These are phyloP conservation scores for Apiotrichum laibachii DNA, from an alignment of 1,284 basidiomycete species.

Conservation along the genomic window DNA sequence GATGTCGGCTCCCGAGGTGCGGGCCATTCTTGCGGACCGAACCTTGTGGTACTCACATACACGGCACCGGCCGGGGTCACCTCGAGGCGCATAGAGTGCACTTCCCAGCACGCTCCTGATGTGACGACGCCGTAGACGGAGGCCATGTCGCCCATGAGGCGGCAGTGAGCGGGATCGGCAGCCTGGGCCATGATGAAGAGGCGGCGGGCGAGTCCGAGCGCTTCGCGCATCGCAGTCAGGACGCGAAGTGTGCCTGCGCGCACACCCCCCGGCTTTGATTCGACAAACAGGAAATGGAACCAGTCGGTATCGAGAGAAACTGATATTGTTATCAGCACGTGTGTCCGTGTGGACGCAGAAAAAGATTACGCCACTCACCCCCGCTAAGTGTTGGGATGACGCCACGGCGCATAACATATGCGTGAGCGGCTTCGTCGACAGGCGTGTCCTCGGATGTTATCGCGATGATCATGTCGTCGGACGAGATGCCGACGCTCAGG, in stretches of 20 bases:
- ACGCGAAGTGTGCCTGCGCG: not conserved
- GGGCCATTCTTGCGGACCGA: too few relatives aligned
- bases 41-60: not conserved
- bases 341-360: too few relatives aligned
- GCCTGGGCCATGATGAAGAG: not conserved
- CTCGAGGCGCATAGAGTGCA: constrained; percentile 1
- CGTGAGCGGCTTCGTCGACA: not conserved
- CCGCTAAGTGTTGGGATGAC: not conserved
- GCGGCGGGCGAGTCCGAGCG: not conserved
- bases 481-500: not conserved
- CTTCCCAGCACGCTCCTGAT: not conserved
- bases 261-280: not conserved
- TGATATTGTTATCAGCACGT: not conserved
- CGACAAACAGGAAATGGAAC: constrained; percentile 4
- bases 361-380: not conserved
- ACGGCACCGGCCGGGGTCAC: not conserved
- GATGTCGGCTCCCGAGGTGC: too few relatives aligned
- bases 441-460: not conserved
- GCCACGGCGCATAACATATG: not conserved
- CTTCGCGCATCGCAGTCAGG: not conserved
- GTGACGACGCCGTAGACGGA: not conserved
- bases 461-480: not conserved
- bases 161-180: not conserved
- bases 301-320: not conserved
- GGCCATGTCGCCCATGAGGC: not conserved